Evolutionary conservation across 1,284 basidiomycete genomes (phyloP), one percentile per base, ranked within the genome.

Genomic region (Cryptococcus sp.): DNA sequence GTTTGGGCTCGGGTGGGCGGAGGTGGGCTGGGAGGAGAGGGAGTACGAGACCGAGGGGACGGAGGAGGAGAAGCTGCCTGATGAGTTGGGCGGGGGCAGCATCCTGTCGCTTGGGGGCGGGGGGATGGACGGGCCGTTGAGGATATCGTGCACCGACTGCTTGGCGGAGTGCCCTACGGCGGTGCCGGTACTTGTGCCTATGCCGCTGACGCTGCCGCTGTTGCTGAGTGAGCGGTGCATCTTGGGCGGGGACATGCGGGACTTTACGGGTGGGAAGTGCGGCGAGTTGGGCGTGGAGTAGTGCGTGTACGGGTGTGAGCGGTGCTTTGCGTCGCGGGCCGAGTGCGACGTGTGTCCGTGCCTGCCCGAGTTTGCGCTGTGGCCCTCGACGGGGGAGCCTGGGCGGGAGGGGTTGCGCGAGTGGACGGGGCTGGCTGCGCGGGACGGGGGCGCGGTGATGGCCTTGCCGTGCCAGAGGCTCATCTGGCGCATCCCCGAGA

Each of bases 401-500:
- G 73, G 68, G 42, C 73, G 62, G 46, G 67, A 70, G 20, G 71
- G 65, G 9, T 63, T 63, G 2, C 76, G 65, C 8, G 76, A 78
- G 13, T 45, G 66, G 9, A 73, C 61, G 5, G 75, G 75, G 38
- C 66, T 69, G 5, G 66, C 68, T 11, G 63, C 64, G 13, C 69
- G 64, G 4, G 74, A 76, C 4, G 68, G 68, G 16, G 79, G 75
- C 5, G 77, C 75, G 21, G 77, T 77, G 28, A 65, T 68, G 0
- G 72, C 67, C 50, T 71, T 68, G 33, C 67, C 67, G 18, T 73
- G 67, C 61, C 75, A 73, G 24, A 78, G 60, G n/a, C 62, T 67
- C 77, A 79, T 78, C 46, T 70, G 86, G 55, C 87, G 83, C 71
- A 95, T 80, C 4, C 89, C 87, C 0, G 87, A 88, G 18, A 93